These are phyloP conservation scores for Dictyophora rubrovolvata DNA, from an alignment of 768 basidiomycete species.

Conservation along the genomic window DNA sequence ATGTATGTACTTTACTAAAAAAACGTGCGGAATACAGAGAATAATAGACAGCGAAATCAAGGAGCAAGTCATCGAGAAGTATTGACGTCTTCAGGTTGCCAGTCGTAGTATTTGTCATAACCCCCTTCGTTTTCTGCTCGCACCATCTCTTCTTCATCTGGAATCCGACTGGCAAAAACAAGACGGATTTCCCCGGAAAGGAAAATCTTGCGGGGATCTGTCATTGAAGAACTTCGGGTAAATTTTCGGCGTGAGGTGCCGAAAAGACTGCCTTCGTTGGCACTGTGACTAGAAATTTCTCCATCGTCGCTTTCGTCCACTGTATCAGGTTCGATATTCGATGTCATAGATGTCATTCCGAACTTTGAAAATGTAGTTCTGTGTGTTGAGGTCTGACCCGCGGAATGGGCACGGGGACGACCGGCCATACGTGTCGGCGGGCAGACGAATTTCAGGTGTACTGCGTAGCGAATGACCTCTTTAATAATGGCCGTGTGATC, in stretches of 20 bases:
- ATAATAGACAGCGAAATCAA: not conserved
- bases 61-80: not conserved
- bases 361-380: conserved; percentile 7
- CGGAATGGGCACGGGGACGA: conserved; percentile 7
- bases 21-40: not conserved
- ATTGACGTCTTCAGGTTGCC: not conserved
- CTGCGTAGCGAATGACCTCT: conserved; percentile 20
- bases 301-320: conserved; percentile 6
- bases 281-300: conserved; percentile 6
- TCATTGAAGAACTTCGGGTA: conserved; percentile 1
- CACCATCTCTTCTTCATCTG: conserved; percentile 16
- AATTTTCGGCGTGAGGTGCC: not conserved
- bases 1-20: not conserved
- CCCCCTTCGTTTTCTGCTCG: conserved; percentile 10
- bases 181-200: conserved; percentile 19
- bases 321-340: conserved; percentile 2
- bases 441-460: conserved; percentile 21
- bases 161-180: conserved; percentile 20
- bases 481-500: not conserved
- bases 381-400: conserved; percentile 1
- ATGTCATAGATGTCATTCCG: conserved; percentile 7
- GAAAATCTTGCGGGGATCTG: conserved; percentile 15
- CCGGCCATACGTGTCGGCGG: conserved; percentile 9
- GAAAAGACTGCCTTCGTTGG: not conserved
- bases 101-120: not conserved